phyloP scores from a whole-genome alignment of 352 stramenopile species.

The Peronosclerospora sorghi region DNA sequence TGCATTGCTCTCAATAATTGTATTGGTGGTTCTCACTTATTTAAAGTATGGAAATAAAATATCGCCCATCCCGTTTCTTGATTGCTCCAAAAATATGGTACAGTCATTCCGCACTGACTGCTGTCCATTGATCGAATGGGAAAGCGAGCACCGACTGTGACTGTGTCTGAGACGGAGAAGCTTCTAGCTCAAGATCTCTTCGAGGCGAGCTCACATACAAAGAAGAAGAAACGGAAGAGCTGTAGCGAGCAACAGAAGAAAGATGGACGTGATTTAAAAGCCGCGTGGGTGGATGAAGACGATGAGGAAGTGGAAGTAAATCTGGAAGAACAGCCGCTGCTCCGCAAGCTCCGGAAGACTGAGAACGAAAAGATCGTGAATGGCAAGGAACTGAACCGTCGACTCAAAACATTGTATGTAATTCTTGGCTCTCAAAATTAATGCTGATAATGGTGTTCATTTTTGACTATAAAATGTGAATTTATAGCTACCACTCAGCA shows the following conservation, averaged over 20 bases:
- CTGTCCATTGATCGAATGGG: conserved; percentile 20
- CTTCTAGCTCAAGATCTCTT: conserved; percentile 49
- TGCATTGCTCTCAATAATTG: not conserved
- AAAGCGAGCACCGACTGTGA: conserved; percentile 23
- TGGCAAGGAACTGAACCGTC: conserved; percentile 63
- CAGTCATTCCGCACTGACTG: not conserved
- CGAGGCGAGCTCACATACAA: conserved; percentile 14
- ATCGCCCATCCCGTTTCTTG: conserved; percentile 5
- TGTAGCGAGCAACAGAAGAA: conserved; percentile 9
- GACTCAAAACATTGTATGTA: conserved; percentile 74
- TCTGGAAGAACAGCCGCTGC: conserved; percentile 48
- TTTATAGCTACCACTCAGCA: conserved; percentile 43
- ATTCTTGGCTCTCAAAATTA: too few relatives aligned
- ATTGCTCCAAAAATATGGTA: not conserved
- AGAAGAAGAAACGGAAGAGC: conserved; percentile 16
- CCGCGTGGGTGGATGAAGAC: conserved; percentile 84
- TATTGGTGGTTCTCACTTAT: not conserved
- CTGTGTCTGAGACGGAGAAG: conserved; percentile 33
- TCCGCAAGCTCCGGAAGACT: conserved; percentile 79
- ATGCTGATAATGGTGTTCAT: too few relatives aligned
- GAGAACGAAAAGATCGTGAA: conserved; percentile 53
- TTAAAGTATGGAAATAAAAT: conserved; percentile 3
- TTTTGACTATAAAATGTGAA: not conserved
- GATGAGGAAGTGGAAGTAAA: conserved; percentile 65
- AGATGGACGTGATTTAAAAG: conserved; percentile 16